Evolutionary conservation across 345 rosid genomes (phyloP), one percentile per base, ranked within the genome.

Genomic region (Erysimum cheiranthoides): DNA sequence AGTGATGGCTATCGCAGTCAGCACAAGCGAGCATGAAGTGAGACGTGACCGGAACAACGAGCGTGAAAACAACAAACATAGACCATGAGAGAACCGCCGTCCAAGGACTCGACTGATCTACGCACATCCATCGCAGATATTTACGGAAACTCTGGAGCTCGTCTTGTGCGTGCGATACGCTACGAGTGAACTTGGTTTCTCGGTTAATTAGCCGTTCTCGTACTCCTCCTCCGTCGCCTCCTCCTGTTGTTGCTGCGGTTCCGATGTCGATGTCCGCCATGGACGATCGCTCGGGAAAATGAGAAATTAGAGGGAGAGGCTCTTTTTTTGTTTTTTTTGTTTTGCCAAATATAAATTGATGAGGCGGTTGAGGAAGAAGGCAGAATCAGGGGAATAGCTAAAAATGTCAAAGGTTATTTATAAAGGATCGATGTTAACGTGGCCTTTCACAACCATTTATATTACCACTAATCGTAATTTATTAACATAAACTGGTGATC

Each of bases 11-110:
- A 49, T 95, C 97, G 82, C 94, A 95, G 64, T 78, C 76, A 25
- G 84, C 30, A 36, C 97, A 92, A n/a, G 97, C 96, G 59, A 95
- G 81, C 38, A 90, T n/a, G 81, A 90, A 90, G 80, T 92, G 99
- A 4, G 97, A 95, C 13, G 79, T 31, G 1, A 72, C 75, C 0
- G 99, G 99, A 34, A 92, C 97, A 0, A 80, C 83, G 45, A 89
- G 10, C 5, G 86, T 81, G 81, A 95, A 83, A 11, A 86, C 36
- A 8, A 89, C 40, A 71, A 95, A 95, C 81, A 92, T 28, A 34
- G 82, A 82, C 99, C 97, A 92, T 1, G 97, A 92, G 6, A 95
- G 79, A 70, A 80, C 80, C 6, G 91, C 79, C 10, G 74, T 70
- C 87, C 85, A 81, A 1, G 64, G 34, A 65, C 40, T 83, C 6